These are phyloP conservation scores for Erythrophleum ivorense DNA, from an alignment of 331 rosid species.

Conservation along the genomic window DNA sequence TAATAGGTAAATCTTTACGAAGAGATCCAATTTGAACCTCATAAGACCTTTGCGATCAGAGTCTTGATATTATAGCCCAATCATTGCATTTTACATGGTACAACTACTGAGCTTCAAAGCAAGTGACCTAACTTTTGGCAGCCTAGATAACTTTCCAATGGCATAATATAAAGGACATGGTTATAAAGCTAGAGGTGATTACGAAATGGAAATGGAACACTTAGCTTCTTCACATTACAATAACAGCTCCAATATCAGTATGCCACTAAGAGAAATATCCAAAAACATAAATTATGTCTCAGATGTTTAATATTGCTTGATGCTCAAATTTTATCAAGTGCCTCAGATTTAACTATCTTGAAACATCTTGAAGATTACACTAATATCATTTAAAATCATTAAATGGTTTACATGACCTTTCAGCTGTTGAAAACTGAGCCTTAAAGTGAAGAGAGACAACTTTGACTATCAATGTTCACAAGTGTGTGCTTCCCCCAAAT, in stretches of 20 bases:
- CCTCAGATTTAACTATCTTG: neutral
- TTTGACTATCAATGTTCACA: neutral
- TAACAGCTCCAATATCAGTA: neutral
- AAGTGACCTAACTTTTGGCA: neutral
- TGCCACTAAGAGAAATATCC: neutral
- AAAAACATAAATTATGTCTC: neutral
- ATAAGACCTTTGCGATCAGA: neutral
- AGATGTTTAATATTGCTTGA: neutral
- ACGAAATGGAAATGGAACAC: neutral
- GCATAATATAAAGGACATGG: neutral
- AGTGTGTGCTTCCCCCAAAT: neutral
- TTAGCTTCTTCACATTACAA: neutral
- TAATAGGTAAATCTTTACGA: neutral
- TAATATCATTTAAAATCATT: neutral
- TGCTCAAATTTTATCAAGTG: neutral
- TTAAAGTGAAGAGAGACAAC: too few relatives aligned
- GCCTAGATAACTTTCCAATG: neutral
- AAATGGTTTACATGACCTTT: neutral
- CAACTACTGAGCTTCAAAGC: neutral
- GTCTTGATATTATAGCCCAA: neutral
- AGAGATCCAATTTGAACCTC: neutral
- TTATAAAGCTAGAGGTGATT: neutral
- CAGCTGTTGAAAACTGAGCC: too few relatives aligned
- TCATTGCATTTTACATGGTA: neutral
- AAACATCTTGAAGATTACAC: neutral